Percentiles rank a stretch among this genome's conserved stretches.
Evolutionary conservation across 768 basidiomycete species (phyloP).

Genomic region (Dendrothele bispora): DNA sequence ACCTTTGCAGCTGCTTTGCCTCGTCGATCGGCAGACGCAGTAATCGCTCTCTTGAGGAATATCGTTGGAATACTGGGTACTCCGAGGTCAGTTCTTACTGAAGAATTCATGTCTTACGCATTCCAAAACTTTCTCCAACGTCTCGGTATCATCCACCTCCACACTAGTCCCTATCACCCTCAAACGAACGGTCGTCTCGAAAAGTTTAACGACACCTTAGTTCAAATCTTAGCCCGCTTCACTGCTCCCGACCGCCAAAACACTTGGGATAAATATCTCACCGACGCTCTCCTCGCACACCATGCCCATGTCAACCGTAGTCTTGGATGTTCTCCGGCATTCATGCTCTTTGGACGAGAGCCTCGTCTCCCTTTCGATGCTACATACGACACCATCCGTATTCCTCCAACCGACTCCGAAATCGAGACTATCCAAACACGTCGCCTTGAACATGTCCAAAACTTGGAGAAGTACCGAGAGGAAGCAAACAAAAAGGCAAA

Average conservation of each 20-base stretch:
- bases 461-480: constrained; percentile 13
- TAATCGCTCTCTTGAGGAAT: constrained; percentile 8
- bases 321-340: constrained; percentile 13
- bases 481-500: constrained; percentile 16
- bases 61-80: constrained; percentile 12
- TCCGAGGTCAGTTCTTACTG: constrained; percentile 15
- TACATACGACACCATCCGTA: constrained; percentile 9
- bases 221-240: constrained; percentile 12
- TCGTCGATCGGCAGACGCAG: constrained; percentile 8
- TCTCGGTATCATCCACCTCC: constrained; percentile 14
- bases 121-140: constrained; percentile 10
- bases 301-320: constrained; percentile 12
- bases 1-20: constrained; percentile 5
- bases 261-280: constrained; percentile 18
- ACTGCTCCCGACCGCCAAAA: constrained; percentile 10
- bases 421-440: constrained; percentile 14
- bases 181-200: constrained; percentile 6
- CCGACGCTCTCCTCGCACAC: constrained; percentile 17
- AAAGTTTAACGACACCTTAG: constrained; percentile 8
- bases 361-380: constrained; percentile 14
- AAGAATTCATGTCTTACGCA: constrained; percentile 19
- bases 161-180: constrained; percentile 12
- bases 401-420: constrained; percentile 18
- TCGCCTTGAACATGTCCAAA: constrained; percentile 16
- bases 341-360: constrained; percentile 14